phyloP scores from a whole-genome alignment of 495 filamentous ascomycete genomes.

The Daldinia vernicosa region DNA sequence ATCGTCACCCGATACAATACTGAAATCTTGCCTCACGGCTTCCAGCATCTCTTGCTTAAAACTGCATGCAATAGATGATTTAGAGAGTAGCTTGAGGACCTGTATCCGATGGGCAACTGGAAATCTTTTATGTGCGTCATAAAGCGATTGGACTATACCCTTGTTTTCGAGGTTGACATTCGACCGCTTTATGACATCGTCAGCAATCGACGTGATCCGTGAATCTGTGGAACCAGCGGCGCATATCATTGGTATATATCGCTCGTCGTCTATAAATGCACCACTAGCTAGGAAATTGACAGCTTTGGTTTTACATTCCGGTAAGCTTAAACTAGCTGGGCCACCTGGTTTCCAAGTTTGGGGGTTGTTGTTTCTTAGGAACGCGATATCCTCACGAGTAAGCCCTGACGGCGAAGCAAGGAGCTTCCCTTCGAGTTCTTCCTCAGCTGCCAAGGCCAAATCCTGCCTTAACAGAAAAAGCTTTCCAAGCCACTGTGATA shows the following conservation, averaged over 20 bases:
- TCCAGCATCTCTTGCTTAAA: slow-evolving; percentile 70
- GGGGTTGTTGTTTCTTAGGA: slow-evolving; percentile 73
- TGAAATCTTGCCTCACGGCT: slow-evolving; percentile 72
- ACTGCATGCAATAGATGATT: slow-evolving; percentile 72
- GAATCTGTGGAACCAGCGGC: slow-evolving; percentile 85
- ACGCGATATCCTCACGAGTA: slow-evolving; percentile 72
- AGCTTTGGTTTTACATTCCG: slow-evolving; percentile 71
- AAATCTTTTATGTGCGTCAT: slow-evolving; percentile 74
- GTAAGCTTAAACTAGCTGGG: slow-evolving; percentile 70
- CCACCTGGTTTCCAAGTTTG: slow-evolving; percentile 73
- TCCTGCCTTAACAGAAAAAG: slow-evolving; percentile 73
- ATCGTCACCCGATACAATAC: slow-evolving; percentile 47
- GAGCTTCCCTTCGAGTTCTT: slow-evolving; percentile 40
- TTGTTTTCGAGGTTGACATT: slow-evolving; percentile 75
- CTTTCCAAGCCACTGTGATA: slow-evolving; percentile 81
- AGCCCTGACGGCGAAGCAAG: slow-evolving; percentile 71
- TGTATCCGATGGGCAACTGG: slow-evolving; percentile 77
- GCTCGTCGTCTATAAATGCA: slow-evolving; percentile 80
- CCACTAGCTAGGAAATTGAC: slow-evolving; percentile 81
- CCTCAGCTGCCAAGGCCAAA: slow-evolving; percentile 47
- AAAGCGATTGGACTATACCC: slow-evolving; percentile 69
- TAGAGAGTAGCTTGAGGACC: slow-evolving; percentile 76
- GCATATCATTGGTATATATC: slow-evolving; percentile 83
- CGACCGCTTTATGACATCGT: slow-evolving; percentile 84
- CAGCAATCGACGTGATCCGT: slow-evolving; percentile 78